phyloP scores from a whole-genome alignment of 495 filamentous ascomycete genomes.

The Neurospora sp. region DNA sequence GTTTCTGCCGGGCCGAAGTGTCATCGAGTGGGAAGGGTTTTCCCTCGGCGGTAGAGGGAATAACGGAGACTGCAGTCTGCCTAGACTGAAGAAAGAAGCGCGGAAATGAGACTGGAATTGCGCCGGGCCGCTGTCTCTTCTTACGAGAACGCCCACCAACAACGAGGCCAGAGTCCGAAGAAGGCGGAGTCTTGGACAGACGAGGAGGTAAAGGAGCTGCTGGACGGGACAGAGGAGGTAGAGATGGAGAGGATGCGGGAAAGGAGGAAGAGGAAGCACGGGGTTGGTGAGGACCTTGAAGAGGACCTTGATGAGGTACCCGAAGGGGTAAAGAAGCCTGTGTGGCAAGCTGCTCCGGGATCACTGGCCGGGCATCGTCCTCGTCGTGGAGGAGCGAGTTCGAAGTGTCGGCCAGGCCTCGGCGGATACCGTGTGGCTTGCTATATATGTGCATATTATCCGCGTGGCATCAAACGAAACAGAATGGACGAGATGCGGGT shows the following conservation, averaged over 20 bases:
- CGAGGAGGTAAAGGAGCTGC: conserved; percentile 9
- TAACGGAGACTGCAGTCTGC: conserved; percentile 32
- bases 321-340: conserved; percentile 2
- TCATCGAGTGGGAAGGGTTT: conserved; percentile 34
- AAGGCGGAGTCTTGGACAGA: conserved; percentile 7
- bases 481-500: neutral
- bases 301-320: neutral
- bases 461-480: conserved; percentile 7
- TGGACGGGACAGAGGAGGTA: conserved; percentile 16
- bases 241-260: conserved; percentile 10
- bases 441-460: conserved; percentile 20
- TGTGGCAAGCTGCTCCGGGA: conserved; percentile 4
- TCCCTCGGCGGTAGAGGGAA: conserved; percentile 36
- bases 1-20: conserved; percentile 32
- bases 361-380: conserved; percentile 8
- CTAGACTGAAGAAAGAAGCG: conserved; percentile 26
- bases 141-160: conserved; percentile 4
- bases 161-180: conserved; percentile 7
- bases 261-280: conserved; percentile 14
- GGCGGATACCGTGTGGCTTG: conserved; percentile 15
- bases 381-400: conserved; percentile 3
- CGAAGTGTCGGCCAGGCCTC: neutral
- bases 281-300: neutral
- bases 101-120: conserved; percentile 28
- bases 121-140: neutral